Percentiles rank a stretch among this genome's conserved stretches.
Evolutionary conservation across 164 flowering plant genomes (phyloP).

Genomic region (Stephania japonica): DNA sequence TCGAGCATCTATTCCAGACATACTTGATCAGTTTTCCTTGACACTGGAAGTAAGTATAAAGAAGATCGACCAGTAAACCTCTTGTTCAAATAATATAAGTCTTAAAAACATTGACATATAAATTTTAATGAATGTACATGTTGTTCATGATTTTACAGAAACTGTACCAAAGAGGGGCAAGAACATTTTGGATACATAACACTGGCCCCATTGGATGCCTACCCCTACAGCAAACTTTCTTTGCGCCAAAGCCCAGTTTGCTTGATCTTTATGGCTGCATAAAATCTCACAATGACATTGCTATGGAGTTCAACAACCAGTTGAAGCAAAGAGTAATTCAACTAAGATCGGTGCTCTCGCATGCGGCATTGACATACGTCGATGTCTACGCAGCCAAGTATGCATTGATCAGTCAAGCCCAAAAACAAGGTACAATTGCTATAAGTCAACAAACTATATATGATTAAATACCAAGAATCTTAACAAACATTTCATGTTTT

Average conservation of each 20-base stretch:
- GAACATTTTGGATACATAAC: constrained; percentile 71
- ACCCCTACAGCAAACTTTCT: constrained; percentile 33
- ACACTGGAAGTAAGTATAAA: constrained; percentile 42
- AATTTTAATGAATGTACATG: not conserved
- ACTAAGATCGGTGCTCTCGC: constrained; percentile 35
- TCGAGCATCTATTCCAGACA: constrained; percentile 36
- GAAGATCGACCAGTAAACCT: not conserved
- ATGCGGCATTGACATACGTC: constrained; percentile 47
- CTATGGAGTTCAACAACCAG: constrained; percentile 56
- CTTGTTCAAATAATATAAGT: not conserved
- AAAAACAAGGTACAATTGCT: constrained; percentile 34
- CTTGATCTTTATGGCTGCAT: constrained; percentile 57
- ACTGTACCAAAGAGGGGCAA: constrained; percentile 58
- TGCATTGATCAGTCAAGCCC: constrained; percentile 39
- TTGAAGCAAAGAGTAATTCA: constrained; percentile 43
- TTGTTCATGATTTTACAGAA: constrained; percentile 26
- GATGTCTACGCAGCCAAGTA: constrained; percentile 64
- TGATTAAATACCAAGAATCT: too few species aligned
- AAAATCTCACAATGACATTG: constrained; percentile 46
- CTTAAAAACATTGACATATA: not conserved
- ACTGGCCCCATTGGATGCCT: constrained; percentile 83
- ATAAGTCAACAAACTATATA: not conserved
- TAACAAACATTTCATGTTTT: not conserved
- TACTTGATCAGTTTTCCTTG: constrained; percentile 38
- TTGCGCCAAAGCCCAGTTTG: constrained; percentile 23